These are phyloP conservation scores for Cucurbita argyrosperma DNA, from an alignment of 306 rosid species.

Conservation along the genomic window DNA sequence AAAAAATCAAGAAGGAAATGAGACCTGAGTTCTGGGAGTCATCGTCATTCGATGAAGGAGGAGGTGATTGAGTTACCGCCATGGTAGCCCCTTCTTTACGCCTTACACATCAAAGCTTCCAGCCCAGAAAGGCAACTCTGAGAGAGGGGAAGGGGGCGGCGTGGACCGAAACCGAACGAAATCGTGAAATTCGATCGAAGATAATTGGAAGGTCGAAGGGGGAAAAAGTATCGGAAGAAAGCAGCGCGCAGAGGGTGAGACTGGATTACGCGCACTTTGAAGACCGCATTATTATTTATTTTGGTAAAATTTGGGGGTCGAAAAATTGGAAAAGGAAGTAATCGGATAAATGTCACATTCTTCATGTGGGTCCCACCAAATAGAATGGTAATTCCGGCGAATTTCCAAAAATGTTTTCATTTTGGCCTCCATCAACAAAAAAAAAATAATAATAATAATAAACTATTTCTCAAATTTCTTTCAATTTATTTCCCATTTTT, in stretches of 20 bases:
- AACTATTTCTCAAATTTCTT: too few species aligned
- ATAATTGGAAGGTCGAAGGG: not conserved
- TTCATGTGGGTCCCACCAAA: not conserved
- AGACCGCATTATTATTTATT: not conserved
- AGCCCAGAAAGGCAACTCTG: not conserved
- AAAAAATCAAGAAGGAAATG: not conserved
- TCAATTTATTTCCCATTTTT: too few species aligned
- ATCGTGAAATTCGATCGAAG: not conserved
- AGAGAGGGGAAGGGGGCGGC: not conserved
- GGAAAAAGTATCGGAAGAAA: not conserved
- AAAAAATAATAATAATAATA: too few species aligned
- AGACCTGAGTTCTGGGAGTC: conserved; percentile 36
- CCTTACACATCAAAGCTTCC: not conserved
- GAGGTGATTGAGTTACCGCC: conserved; percentile 9
- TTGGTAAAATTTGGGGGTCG: not conserved
- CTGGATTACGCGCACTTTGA: conserved; percentile 1
- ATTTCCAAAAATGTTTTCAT: not conserved
- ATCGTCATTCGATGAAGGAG: conserved; percentile 22
- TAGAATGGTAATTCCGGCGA: not conserved
- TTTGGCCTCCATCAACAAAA: not conserved
- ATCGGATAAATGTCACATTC: not conserved
- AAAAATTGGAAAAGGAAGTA: not conserved
- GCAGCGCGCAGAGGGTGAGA: not conserved
- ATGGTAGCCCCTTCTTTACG: not conserved
- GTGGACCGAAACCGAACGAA: not conserved